Evolutionary conservation across 495 filamentous ascomycete species (phyloP).

Genomic region (Hyaloscypha bicolor): DNA sequence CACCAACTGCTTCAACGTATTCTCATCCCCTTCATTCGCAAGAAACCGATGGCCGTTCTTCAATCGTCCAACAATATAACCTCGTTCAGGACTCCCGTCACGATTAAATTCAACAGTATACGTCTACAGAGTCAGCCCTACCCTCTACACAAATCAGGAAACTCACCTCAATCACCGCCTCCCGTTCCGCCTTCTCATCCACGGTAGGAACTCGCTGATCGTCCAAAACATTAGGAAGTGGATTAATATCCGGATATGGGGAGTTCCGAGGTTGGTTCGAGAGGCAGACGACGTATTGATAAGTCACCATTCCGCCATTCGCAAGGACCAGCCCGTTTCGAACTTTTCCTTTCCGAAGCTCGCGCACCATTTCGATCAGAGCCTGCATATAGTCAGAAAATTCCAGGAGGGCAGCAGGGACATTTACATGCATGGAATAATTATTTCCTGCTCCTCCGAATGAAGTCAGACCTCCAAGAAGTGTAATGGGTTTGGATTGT

Average conservation of each 20-base stretch:
- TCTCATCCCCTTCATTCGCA: constrained; percentile 49
- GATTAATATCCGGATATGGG: constrained; percentile 45
- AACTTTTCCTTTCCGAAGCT: constrained; percentile 44
- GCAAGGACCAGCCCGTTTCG: constrained; percentile 52
- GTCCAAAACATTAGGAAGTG: constrained; percentile 34
- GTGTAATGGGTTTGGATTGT: constrained; percentile 49
- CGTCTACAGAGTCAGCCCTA: constrained; percentile 40
- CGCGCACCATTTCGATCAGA: constrained; percentile 50
- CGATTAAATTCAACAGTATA: constrained; percentile 57
- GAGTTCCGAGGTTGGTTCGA: constrained; percentile 43
- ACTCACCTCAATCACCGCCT: constrained; percentile 52
- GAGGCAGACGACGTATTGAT: constrained; percentile 56
- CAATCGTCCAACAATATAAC: constrained; percentile 52
- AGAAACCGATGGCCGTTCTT: constrained; percentile 49
- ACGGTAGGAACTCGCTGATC: constrained; percentile 37
- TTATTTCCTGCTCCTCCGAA: constrained; percentile 65
- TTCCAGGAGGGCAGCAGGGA: background rate
- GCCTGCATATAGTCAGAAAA: constrained; percentile 35
- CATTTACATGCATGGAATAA: constrained; percentile 59
- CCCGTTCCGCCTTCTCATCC: constrained; percentile 43
- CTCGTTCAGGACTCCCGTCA: constrained; percentile 43
- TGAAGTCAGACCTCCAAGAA: constrained; percentile 58
- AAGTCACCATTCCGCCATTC: constrained; percentile 56
- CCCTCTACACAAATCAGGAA: background rate
- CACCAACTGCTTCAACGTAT: constrained; percentile 39